Base-by-base conservation (phyloP, 345 rosid genomes). In the Corymbia maculata region DNA sequence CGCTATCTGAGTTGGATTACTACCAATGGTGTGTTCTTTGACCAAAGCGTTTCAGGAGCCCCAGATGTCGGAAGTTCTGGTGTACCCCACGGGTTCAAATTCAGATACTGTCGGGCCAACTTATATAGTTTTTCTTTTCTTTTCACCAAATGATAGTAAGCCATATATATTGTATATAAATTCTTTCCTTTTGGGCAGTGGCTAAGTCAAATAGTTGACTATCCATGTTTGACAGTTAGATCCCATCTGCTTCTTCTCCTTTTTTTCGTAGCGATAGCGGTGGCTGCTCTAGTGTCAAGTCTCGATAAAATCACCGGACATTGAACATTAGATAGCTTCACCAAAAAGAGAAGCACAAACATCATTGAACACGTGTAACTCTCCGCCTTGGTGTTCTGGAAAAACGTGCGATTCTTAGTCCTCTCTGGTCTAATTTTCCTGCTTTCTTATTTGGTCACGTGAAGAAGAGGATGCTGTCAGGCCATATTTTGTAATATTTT, bases 381-480 rank as follows among this genome's bases (percentile, higher is more conserved):
- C 19, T 13, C 6, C 26, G 26, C 64, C 28, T 9, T 24, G 64
- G 64, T n/a, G 26, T 26, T 22, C 66, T 15, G 9, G 57, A 66
- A 15, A 30, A 36, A 30, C 19, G 9, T 2, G 22, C 2, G 3
- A 15, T n/a, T 10, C 8, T 14, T 0, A n/a, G n/a, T n/a, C 42
- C 32, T 7, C 42, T 17, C 5, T 14, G 7, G 5, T 15, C 16
- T 52, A 5, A 7, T 66, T 4, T 66, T 66, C 79, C 32, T 66
- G 21, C 79, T 8, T 8, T 21, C 45, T 32, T 30, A 17, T 5
- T 12, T 19, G 10, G 19, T 26, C 13, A 26, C 68, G 32, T 1
- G 4, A 61, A 13, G 68, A 61, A 26, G 44, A 30, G 11, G 11
- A 30, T 70, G 47, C 36, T 36, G 45, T 17, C 24, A 70, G 24